Evolutionary conservation across 1,284 basidiomycete genomes (phyloP).

Genomic region (Boletus calvinii): DNA sequence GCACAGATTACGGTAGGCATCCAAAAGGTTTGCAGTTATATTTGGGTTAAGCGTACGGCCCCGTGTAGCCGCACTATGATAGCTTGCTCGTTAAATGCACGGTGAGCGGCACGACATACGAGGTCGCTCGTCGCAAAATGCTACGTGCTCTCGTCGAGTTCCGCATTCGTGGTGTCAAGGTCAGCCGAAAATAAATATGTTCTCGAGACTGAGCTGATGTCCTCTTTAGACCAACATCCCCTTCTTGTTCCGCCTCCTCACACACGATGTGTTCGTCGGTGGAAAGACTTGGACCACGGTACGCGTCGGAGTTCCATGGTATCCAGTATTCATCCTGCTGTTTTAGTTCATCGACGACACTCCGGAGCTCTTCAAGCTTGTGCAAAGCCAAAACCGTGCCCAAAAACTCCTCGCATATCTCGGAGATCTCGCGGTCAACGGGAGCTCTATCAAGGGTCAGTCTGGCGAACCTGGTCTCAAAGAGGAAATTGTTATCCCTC

Average conservation of each 20-base stretch:
- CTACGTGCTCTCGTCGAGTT: slow-evolving; percentile 98
- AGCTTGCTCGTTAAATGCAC: slow-evolving; percentile 96
- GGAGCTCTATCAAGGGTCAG: slow-evolving; percentile 94
- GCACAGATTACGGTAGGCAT: slow-evolving; percentile 92
- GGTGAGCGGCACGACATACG: slow-evolving; percentile 96
- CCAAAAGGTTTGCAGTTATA: background rate
- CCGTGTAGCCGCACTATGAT: slow-evolving; percentile 89
- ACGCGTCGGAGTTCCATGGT: slow-evolving; percentile 24
- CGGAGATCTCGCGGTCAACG: slow-evolving; percentile 97
- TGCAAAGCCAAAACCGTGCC: slow-evolving; percentile 97
- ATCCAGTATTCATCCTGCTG: slow-evolving; percentile 9
- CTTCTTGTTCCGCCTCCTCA: slow-evolving; percentile 97
- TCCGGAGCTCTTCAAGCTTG: slow-evolving; percentile 97
- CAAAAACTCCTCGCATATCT: slow-evolving; percentile 97
- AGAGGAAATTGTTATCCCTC: slow-evolving; percentile 85
- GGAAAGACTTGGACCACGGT: slow-evolving; percentile 99
- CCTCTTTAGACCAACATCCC: slow-evolving; percentile 89
- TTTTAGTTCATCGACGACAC: slow-evolving; percentile 97
- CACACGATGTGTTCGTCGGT: slow-evolving; percentile 95
- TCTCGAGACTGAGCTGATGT: slow-evolving; percentile 1
- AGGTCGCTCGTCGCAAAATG: slow-evolving; percentile 99
- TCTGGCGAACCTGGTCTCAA: slow-evolving; percentile 93
- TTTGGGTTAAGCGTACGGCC: background rate
- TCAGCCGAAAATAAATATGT: slow-evolving; percentile 27
- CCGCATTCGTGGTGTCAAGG: slow-evolving; percentile 98